A percentile compares a stretch with the other conserved stretches of the same genome.
Evolutionary conservation across 371 early-diverging fungal species (phyloP).

Genomic region (Chytridiales sp.): DNA sequence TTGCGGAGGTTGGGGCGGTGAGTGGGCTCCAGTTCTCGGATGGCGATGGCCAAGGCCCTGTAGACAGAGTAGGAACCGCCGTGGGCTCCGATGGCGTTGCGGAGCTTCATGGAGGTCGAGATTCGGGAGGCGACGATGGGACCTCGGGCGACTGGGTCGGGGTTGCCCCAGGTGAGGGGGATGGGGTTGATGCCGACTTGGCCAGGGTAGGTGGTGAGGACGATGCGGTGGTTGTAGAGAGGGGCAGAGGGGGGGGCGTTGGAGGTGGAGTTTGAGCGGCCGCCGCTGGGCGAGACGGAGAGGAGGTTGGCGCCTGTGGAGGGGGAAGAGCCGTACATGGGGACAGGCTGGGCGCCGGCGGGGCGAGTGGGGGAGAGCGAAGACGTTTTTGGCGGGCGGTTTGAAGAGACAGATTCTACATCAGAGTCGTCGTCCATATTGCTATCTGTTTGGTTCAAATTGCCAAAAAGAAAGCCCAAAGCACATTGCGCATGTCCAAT

Average conservation of each 20-base stretch:
- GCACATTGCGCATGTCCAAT: no score
- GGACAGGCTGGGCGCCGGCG: neutral
- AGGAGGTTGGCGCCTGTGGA: neutral
- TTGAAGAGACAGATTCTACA: constrained; percentile 16
- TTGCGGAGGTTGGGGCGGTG: constrained; percentile 87
- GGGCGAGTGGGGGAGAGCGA: neutral
- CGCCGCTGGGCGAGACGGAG: constrained; percentile 5
- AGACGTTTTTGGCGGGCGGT: constrained; percentile 4
- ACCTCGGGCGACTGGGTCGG: constrained; percentile 73
- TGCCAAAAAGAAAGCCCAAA: neutral
- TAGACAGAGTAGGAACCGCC: constrained; percentile 94
- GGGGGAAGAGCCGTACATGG: neutral
- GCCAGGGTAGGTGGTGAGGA: constrained; percentile 76
- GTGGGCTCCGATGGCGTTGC: constrained; percentile 93
- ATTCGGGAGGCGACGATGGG: constrained; percentile 86
- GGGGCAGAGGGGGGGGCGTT: constrained; percentile 2
- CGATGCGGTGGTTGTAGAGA: constrained; percentile 51
- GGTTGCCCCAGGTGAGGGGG: constrained; percentile 80
- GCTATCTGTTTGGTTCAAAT: constrained; percentile 3
- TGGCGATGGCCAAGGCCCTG: constrained; percentile 89
- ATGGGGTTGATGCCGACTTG: constrained; percentile 86
- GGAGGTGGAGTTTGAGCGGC: constrained; percentile 3
- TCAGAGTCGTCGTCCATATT: constrained; percentile 13
- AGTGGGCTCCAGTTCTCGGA: constrained; percentile 76
- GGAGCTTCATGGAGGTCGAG: constrained; percentile 70